These are phyloP conservation scores for Apophysomyces sp. DNA, from an alignment of 371 early-diverging fungal species.

Conservation along the genomic window DNA sequence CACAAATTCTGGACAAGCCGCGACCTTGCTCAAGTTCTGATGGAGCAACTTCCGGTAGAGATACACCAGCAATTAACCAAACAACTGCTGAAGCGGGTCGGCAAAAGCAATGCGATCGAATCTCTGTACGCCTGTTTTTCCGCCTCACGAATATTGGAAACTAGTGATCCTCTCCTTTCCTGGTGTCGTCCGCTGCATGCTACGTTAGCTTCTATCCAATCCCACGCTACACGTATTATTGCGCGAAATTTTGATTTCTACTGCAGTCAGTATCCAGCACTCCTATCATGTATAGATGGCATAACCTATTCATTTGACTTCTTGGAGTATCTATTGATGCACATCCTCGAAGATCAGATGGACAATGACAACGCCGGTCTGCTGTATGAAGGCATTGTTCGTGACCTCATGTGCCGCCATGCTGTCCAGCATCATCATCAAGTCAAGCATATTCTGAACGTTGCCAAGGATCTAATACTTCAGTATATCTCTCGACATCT, in stretches of 20 bases:
- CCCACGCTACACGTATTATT: neutral
- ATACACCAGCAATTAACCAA: neutral
- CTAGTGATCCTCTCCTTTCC: slow-evolving; percentile 13
- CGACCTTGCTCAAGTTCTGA: slow-evolving; percentile 5
- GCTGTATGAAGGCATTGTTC: slow-evolving; percentile 31
- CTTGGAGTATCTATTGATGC: slow-evolving; percentile 19
- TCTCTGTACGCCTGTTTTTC: slow-evolving; percentile 17
- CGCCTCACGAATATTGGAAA: slow-evolving; percentile 6
- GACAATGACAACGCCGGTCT: slow-evolving; percentile 17
- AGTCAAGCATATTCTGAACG: slow-evolving; percentile 21
- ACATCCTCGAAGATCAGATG: slow-evolving; percentile 20
- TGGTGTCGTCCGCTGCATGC: neutral
- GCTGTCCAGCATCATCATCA: slow-evolving; percentile 15
- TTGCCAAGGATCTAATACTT: slow-evolving; percentile 15
- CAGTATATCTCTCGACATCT: slow-evolving; percentile 20
- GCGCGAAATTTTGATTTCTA: slow-evolving; percentile 24
- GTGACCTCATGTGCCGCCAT: slow-evolving; percentile 28
- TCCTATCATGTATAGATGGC: slow-evolving; percentile 36
- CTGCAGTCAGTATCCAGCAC: slow-evolving; percentile 26
- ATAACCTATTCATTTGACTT: slow-evolving; percentile 30
- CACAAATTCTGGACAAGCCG: slow-evolving; percentile 9
- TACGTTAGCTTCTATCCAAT: neutral
- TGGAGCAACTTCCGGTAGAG: neutral
- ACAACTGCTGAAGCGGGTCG: slow-evolving; percentile 4
- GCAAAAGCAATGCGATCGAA: slow-evolving; percentile 18